phyloP scores from a whole-genome alignment of 495 filamentous ascomycete genomes.

The Daldinia bambusicola region DNA sequence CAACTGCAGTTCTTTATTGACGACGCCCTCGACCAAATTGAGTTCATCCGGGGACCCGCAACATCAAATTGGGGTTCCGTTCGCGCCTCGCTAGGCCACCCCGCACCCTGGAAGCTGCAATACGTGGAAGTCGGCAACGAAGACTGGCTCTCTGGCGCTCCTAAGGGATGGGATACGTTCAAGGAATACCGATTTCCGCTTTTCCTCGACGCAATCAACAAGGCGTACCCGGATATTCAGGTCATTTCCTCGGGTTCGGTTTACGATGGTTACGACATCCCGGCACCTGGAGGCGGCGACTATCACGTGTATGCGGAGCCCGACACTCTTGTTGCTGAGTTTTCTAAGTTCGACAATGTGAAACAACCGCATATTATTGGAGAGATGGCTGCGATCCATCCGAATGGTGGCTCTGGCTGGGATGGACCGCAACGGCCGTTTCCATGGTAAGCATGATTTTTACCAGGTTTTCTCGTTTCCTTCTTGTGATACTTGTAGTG shows the following conservation, averaged over 20 bases:
- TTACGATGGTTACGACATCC: slow-evolving; percentile 53
- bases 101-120: slow-evolving; percentile 65
- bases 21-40: slow-evolving; percentile 73
- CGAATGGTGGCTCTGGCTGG: slow-evolving; percentile 62
- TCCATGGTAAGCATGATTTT: slow-evolving; percentile 46
- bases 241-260: slow-evolving; percentile 64
- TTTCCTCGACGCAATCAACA: slow-evolving; percentile 67
- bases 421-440: slow-evolving; percentile 48
- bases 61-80: slow-evolving; percentile 66
- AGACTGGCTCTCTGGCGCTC: slow-evolving; percentile 63
- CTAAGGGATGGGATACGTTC: slow-evolving; percentile 56
- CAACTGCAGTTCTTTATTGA: slow-evolving; percentile 61
- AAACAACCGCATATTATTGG: slow-evolving; percentile 53
- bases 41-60: slow-evolving; percentile 68
- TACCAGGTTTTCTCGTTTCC: not conserved
- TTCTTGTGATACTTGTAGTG: not conserved
- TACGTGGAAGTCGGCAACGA: slow-evolving; percentile 76
- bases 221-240: slow-evolving; percentile 69
- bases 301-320: slow-evolving; percentile 54
- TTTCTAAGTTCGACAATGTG: slow-evolving; percentile 63
- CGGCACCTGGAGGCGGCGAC: slow-evolving; percentile 56
- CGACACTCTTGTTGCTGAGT: slow-evolving; percentile 48
- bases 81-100: slow-evolving; percentile 66
- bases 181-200: slow-evolving; percentile 64
- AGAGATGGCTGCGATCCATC: slow-evolving; percentile 68